phyloP scores from a whole-genome alignment of 2,329 filamentous ascomycete species.

The Calonectria pseudoturangicola region DNA sequence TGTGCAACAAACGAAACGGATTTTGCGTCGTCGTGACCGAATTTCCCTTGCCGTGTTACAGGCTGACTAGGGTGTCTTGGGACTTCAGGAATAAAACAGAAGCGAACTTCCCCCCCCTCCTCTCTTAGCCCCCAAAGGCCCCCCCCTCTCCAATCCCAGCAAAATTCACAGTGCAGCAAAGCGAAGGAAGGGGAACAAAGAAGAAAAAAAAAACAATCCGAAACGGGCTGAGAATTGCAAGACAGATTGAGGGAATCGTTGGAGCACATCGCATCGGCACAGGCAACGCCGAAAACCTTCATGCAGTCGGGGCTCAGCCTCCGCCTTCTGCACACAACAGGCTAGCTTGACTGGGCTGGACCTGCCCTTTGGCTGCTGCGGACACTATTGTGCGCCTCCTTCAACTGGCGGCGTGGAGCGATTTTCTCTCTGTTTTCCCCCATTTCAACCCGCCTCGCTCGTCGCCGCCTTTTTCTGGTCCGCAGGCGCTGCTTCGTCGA shows the following conservation, averaged over 20 bases:
- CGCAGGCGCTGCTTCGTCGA: background rate
- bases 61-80: constrained; percentile 19
- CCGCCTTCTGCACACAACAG: constrained; percentile 19
- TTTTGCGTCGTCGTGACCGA: constrained; percentile 22
- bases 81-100: constrained; percentile 18
- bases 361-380: constrained; percentile 10
- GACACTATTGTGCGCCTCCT: constrained; percentile 12
- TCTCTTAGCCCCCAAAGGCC: constrained; percentile 3
- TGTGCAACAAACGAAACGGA: constrained; percentile 13
- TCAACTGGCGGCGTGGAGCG: background rate
- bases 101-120: background rate
- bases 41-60: constrained; percentile 22
- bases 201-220: background rate
- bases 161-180: constrained; percentile 9
- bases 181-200: background rate
- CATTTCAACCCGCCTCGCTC: constrained; percentile 5
- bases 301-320: constrained; percentile 13
- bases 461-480: background rate
- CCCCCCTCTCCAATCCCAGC: background rate
- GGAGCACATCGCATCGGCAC: constrained; percentile 4
- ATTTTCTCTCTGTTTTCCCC: background rate
- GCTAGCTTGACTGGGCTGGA: constrained; percentile 17
- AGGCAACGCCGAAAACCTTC: constrained; percentile 15
- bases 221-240: background rate
- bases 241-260: background rate